Evolutionary conservation across 371 early-diverging fungal genomes (phyloP), one percentile per base, ranked within the genome.

Genomic region (Globomyces sp.): DNA sequence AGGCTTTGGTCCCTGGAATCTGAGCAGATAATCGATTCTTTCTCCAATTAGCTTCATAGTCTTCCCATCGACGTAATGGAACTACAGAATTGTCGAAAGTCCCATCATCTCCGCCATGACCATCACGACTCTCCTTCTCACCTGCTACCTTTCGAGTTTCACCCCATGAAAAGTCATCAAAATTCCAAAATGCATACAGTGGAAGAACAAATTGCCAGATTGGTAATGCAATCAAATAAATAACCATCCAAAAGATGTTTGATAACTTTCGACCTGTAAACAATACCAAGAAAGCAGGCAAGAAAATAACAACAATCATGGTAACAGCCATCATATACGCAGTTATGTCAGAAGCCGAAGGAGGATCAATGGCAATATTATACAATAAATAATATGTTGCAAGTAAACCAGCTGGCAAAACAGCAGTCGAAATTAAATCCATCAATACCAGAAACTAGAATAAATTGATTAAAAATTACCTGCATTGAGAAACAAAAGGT

Each of bases 91-190:
- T 91, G 69, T 97, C 95, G 75, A 94, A 95, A 24, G 44, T 39
- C 13, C 40, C 4, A 58, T 85, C 85, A 45, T 84, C 82, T 50
- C 89, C 89, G 4, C 76, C 66, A 36, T 67, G 50, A 34, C 46
- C 46, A 57, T 61, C 63, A 10, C 70, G 69, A 69, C 84, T 73
- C 79, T 91, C 90, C 71, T 89, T 85, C 41, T 89, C 89, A 24
- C 86, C 87, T 4, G 89, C 77, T 0, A 92, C 92, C 41, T 89
- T 72, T 71, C 98, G 91, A 9, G 98, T 98, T 73, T 95, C 94
- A 75, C 99, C 99, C 97, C 98, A 97, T 0, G 93, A 92, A 74
- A 96, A 95, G 73, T 96, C 96, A 74, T 98, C 96, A 80, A 96
- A 93, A 80, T 95, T 93, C 95, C 94, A 95, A 90, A 92, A 95